Conservation (phyloP, 2,329 filamentous ascomycete genomes). For the Fusarium sp. region DNA sequence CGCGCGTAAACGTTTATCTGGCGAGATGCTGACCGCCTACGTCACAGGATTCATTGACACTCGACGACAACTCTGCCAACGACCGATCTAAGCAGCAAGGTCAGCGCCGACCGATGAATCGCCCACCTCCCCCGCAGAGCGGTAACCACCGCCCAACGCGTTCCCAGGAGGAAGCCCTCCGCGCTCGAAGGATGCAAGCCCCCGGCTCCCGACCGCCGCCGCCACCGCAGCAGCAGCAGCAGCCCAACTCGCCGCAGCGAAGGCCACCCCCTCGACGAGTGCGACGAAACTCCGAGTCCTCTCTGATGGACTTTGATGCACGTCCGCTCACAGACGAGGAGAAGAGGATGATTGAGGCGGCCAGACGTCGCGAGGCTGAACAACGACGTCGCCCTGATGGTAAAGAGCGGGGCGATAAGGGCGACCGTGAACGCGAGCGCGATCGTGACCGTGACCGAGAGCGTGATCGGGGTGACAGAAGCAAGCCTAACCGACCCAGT, state of each 20-base stretch:
- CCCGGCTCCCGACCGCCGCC: conserved; percentile 47
- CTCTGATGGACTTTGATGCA: conserved; percentile 65
- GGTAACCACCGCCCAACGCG: conserved; percentile 65
- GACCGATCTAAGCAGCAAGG: conserved; percentile 51
- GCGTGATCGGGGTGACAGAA: conserved; percentile 52
- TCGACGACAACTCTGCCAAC: conserved; percentile 64
- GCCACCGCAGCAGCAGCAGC: conserved; percentile 26
- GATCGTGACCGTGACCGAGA: conserved; percentile 23
- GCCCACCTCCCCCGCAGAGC: conserved; percentile 46
- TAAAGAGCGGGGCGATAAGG: conserved; percentile 34
- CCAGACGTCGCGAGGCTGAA: conserved; percentile 44
- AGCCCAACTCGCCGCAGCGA: conserved; percentile 48
- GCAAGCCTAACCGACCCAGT: conserved; percentile 57
- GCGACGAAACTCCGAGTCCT: conserved; percentile 82
- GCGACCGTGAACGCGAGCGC: conserved; percentile 42
- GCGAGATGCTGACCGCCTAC: conserved; percentile 12
- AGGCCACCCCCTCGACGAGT: conserved; percentile 51
- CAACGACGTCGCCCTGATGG: conserved; percentile 38
- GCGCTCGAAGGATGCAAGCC: conserved; percentile 54
- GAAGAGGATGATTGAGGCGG: conserved; percentile 50
- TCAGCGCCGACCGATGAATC: conserved; percentile 50
- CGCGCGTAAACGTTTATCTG: background rate
- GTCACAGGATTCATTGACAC: conserved; percentile 69
- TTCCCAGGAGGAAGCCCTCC: conserved; percentile 71
- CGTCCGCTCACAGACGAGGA: conserved; percentile 66